Evolutionary conservation across 495 filamentous ascomycete species (phyloP).

Genomic region (Penicillium psychrofluorescens): DNA sequence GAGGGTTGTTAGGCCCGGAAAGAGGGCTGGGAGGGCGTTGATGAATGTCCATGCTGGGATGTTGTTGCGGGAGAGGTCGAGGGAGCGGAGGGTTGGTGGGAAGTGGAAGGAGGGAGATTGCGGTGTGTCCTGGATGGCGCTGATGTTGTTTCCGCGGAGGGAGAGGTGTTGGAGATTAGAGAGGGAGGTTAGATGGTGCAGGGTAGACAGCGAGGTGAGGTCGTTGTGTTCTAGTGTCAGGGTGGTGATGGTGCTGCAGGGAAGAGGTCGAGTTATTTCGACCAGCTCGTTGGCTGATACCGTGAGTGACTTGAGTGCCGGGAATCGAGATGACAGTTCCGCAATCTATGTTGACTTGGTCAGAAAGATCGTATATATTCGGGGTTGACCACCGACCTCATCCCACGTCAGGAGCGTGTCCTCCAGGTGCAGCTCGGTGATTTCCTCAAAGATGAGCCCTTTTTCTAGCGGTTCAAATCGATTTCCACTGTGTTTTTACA

Average conservation of each 20-base stretch:
- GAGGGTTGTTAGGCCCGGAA: slow-evolving; percentile 60
- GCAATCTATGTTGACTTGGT: slow-evolving; percentile 28
- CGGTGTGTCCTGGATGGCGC: slow-evolving; percentile 12
- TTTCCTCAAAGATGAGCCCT: slow-evolving; percentile 39
- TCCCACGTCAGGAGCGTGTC: slow-evolving; percentile 67
- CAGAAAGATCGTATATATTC: background rate
- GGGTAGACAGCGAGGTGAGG: slow-evolving; percentile 51
- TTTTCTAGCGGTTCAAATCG: slow-evolving; percentile 51
- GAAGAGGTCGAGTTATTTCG: slow-evolving; percentile 27
- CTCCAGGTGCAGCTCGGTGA: slow-evolving; percentile 67
- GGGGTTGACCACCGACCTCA: slow-evolving; percentile 40
- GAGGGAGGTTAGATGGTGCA: slow-evolving; percentile 51
- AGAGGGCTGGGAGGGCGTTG: slow-evolving; percentile 52
- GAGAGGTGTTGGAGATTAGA: slow-evolving; percentile 49
- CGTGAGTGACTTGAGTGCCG: slow-evolving; percentile 49
- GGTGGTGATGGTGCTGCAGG: slow-evolving; percentile 38
- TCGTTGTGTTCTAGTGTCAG: slow-evolving; percentile 72
- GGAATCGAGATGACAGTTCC: slow-evolving; percentile 42
- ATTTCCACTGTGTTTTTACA: slow-evolving; percentile 56
- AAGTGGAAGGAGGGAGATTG: slow-evolving; percentile 29
- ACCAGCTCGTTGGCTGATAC: slow-evolving; percentile 47
- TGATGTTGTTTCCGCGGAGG: slow-evolving; percentile 38
- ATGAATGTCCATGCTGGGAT: slow-evolving; percentile 66
- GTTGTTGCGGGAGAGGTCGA: slow-evolving; percentile 77
- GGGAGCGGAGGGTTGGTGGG: slow-evolving; percentile 38